Percentiles rank a stretch among this genome's conserved stretches.
Evolutionary conservation across 1,139 yeast species (phyloP).

Genomic region (Kodamaea suecica): DNA sequence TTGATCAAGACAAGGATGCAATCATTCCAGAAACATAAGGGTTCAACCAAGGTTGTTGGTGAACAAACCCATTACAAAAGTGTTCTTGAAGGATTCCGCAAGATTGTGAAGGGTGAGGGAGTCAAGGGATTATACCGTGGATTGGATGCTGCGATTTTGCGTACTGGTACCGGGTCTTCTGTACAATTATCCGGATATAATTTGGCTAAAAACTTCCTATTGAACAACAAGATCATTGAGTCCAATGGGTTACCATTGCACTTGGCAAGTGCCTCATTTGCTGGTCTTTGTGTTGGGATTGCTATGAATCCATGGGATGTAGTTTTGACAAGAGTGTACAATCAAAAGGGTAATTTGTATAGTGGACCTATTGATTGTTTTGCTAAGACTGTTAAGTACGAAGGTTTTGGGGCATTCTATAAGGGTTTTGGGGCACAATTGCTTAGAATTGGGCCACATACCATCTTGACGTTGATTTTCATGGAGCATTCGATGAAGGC

Average conservation of each 20-base stretch:
- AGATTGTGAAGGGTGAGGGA: slow-evolving; percentile 68
- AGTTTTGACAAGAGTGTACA: slow-evolving; percentile 87
- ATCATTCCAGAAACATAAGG: slow-evolving; percentile 56
- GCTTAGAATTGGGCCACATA: slow-evolving; percentile 91
- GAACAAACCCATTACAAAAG: slow-evolving; percentile 85
- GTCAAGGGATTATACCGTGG: slow-evolving; percentile 80
- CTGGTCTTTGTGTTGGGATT: slow-evolving; percentile 90
- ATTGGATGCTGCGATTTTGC: slow-evolving; percentile 86
- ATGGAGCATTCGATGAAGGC: slow-evolving; percentile 91
- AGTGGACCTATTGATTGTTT: slow-evolving; percentile 87
- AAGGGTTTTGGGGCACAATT: slow-evolving; percentile 95
- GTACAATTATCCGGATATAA: slow-evolving; percentile 94
- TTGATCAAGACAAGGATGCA: slow-evolving; percentile 95
- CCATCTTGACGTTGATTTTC: slow-evolving; percentile 83
- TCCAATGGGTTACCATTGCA: slow-evolving; percentile 70
- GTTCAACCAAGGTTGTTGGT: slow-evolving; percentile 49
- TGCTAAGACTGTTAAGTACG: slow-evolving; percentile 71
- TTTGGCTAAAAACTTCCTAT: slow-evolving; percentile 61
- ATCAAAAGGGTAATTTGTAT: slow-evolving; percentile 87
- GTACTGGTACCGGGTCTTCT: slow-evolving; percentile 95
- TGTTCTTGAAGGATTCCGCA: slow-evolving; percentile 62
- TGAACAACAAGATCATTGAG: slow-evolving; percentile 44
- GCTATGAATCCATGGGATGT: slow-evolving; percentile 99
- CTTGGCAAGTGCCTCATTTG: slow-evolving; percentile 67
- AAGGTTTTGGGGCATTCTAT: slow-evolving; percentile 85